Base-by-base conservation (phyloP, 2,329 filamentous ascomycete genomes). In the Sporothrix luriei region DNA sequence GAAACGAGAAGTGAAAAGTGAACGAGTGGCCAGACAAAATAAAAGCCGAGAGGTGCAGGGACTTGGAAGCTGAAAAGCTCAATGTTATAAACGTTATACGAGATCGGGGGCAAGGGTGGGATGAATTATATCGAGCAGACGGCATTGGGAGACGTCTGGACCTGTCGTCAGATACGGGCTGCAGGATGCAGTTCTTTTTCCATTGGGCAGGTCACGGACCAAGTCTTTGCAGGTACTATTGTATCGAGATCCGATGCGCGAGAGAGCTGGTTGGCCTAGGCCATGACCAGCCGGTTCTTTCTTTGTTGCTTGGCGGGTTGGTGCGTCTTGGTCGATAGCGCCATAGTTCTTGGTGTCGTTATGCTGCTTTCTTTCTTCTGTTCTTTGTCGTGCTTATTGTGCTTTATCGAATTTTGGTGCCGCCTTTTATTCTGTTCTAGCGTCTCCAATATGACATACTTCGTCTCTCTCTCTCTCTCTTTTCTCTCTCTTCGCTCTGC, bases 231-330 rank as follows among this genome's bases (percentile, higher is more conserved):
- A 46, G 38, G 4, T 46, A 26, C 40, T 21, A 46, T 24, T 46
- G 13, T 64, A 49, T 64, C 61, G 16, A 64, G 61, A 64, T 64
- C 40, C 16, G 43, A 64, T 64, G 43, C 24, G 61, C 21, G 61
- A 49, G 61, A 14, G 26, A 49, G 38, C 61, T 46, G 24, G 40
- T 26, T 21, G 1, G 24, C 14, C 59, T 46, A 13, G 24, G 5
- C 21, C 21, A 24, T 21, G 48, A 11, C 16, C 48, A 9, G 5
- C 48, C 40, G 33, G 24, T 29, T 64, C 16, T 10, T 64, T 64
- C 43, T 49, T 48, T 64, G 61, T 64, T 62, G 24, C 61, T 64
- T 49, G 61, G 43, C 38, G 57, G 46, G 43, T 24, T 48, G 43
- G 40, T 64, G 43, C 26, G 43, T n/a, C 24, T 49, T 19, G 61